phyloP scores from a whole-genome alignment of 305 asterid species.

The Fraxinus nigra region DNA sequence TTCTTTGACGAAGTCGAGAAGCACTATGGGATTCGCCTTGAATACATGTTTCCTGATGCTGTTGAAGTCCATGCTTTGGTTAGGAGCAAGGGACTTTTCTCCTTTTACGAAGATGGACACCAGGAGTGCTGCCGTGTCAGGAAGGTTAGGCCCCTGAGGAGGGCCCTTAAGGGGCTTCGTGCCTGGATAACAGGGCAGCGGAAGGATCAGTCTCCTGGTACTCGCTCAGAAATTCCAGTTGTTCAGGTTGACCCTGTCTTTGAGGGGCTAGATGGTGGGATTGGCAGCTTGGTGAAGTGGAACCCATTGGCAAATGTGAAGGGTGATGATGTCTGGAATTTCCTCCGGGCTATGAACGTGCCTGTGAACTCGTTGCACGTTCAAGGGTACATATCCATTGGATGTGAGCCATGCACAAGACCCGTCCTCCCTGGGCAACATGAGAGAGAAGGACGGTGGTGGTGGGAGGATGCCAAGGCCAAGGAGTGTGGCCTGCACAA shows the following conservation, averaged over 20 bases:
- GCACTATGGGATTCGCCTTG: conserved; percentile 65
- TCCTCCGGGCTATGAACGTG: conserved; percentile 74
- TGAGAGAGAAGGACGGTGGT: conserved; percentile 98
- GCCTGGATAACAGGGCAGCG: conserved; percentile 99
- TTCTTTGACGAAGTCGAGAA: conserved; percentile 75
- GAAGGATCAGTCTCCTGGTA: conserved; percentile 96
- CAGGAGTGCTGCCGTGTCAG: conserved; percentile 97
- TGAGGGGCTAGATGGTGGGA: conserved; percentile 80
- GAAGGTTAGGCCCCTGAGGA: conserved; percentile 76
- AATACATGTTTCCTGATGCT: conserved; percentile 74
- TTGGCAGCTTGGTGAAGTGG: conserved; percentile 95
- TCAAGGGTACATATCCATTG: conserved; percentile 77
- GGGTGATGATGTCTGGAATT: conserved; percentile 78
- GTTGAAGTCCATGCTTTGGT: conserved; percentile 53
- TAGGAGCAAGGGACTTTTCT: conserved; percentile 83
- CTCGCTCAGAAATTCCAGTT: conserved; percentile 80
- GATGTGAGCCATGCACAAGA: conserved; percentile 96
- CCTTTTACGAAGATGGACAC: conserved; percentile 95
- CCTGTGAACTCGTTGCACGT: conserved; percentile 82
- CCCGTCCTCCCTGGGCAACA: conserved; percentile 89
- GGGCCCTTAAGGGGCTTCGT: conserved; percentile 79
- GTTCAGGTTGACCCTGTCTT: conserved; percentile 90
- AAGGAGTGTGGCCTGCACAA: conserved; percentile 97
- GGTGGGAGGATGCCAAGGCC: conserved; percentile 98
- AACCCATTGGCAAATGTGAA: conserved; percentile 80